Conservation (phyloP, 495 filamentous ascomycete species). For the Aspergillus wentii region DNA sequence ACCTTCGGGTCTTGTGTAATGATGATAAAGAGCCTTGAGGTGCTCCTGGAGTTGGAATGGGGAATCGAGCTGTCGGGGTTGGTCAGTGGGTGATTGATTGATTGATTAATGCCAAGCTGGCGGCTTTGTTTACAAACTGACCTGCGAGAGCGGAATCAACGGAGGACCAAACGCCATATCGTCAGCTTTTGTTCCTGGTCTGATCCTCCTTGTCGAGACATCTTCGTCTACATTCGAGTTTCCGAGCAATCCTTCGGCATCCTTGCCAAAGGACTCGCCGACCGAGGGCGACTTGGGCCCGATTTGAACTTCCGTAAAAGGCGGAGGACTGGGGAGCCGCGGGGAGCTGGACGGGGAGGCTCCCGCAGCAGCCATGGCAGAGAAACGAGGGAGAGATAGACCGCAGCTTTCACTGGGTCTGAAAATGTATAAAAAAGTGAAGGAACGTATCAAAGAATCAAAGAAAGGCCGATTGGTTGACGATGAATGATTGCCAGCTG, state of each 20-base stretch:
- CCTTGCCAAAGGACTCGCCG: slow-evolving; percentile 43
- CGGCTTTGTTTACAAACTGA: slow-evolving; percentile 30
- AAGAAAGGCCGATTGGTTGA: neutral
- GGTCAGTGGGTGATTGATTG: slow-evolving; percentile 14
- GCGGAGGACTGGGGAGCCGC: slow-evolving; percentile 82
- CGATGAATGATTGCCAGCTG: neutral
- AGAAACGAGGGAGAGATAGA: slow-evolving; percentile 17
- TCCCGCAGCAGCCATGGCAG: slow-evolving; percentile 45
- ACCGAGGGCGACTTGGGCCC: slow-evolving; percentile 75
- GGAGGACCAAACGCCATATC: slow-evolving; percentile 93
- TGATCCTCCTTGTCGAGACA: slow-evolving; percentile 75
- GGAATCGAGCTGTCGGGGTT: slow-evolving; percentile 67
- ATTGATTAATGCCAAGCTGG: slow-evolving; percentile 2
- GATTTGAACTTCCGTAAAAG: slow-evolving; percentile 85
- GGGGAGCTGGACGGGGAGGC: slow-evolving; percentile 75
- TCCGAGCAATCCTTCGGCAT: slow-evolving; percentile 30
- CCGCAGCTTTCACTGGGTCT: too few species aligned
- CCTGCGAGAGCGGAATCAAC: slow-evolving; percentile 76
- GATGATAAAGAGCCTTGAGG: slow-evolving; percentile 81
- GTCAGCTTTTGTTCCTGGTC: slow-evolving; percentile 81
- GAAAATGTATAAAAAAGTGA: slow-evolving; percentile 9
- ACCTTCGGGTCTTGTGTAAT: slow-evolving; percentile 63
- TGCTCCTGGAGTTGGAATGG: slow-evolving; percentile 99
- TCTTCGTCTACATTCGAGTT: slow-evolving; percentile 50
- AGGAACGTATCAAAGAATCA: neutral